Evolutionary conservation across 345 rosid genomes (phyloP).

Genomic region (Schrenkiella parvula): DNA sequence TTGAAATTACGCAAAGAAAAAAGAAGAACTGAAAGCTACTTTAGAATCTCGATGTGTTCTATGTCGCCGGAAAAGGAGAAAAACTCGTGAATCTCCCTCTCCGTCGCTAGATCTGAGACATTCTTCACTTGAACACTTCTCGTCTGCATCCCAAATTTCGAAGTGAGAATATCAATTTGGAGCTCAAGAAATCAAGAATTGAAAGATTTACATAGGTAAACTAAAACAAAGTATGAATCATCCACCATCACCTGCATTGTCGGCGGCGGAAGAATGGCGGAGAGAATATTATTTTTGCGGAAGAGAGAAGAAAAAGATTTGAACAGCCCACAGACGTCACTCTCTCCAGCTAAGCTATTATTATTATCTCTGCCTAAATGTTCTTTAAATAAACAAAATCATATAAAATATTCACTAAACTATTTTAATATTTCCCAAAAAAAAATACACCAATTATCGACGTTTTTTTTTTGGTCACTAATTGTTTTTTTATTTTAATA

Average conservation of each 20-base stretch:
- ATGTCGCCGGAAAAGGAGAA: slow-evolving; percentile 96
- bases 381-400: not conserved
- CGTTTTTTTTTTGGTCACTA: too few species aligned
- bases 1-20: not conserved
- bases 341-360: slow-evolving; percentile 1
- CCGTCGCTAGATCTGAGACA: slow-evolving; percentile 91
- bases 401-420: too few species aligned
- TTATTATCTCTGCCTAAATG: not conserved
- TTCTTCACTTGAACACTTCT: slow-evolving; percentile 81
- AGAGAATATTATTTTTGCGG: not conserved
- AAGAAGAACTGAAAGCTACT: slow-evolving; percentile 34
- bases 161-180: not conserved
- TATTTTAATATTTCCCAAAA: too few species aligned
- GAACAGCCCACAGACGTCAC: not conserved
- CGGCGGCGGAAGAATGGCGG: not conserved
- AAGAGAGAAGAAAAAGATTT: slow-evolving; percentile 12
- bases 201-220: not conserved
- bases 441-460: too few species aligned
- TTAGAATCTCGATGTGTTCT: slow-evolving; percentile 55
- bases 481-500: too few species aligned
- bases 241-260: not conserved
- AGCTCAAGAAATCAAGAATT: not conserved
- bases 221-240: not conserved
- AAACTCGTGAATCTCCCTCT: slow-evolving; percentile 98
- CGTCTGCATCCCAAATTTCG: slow-evolving; percentile 33